phyloP scores from a whole-genome alignment of 495 filamentous ascomycete species.

The Xylaria venustula region DNA sequence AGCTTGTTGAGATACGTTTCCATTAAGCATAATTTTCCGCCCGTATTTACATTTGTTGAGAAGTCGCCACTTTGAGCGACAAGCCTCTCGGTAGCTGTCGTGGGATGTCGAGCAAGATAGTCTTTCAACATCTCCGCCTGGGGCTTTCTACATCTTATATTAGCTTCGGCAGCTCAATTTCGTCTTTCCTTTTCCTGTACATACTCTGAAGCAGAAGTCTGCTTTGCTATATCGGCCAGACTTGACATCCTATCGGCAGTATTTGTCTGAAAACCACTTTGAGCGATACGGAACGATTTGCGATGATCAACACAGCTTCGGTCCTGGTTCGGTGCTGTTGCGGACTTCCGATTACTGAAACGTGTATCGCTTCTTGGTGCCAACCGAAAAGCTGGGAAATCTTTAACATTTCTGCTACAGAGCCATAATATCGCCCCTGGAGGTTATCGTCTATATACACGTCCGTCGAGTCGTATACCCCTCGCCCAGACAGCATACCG shows the following conservation, averaged over 20 bases:
- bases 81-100: conserved; percentile 24
- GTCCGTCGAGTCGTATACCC: not conserved
- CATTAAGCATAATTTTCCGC: not conserved
- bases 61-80: not conserved
- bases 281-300: not conserved
- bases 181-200: not conserved
- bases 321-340: not conserved
- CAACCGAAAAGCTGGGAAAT: not conserved
- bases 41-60: not conserved
- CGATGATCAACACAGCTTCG: not conserved
- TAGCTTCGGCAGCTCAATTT: not conserved
- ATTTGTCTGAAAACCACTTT: not conserved
- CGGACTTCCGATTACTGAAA: not conserved
- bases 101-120: conserved; percentile 20
- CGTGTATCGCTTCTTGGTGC: not conserved
- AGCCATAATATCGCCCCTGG: not conserved
- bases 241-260: not conserved
- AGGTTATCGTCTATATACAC: not conserved
- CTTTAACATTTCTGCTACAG: not conserved
- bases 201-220: not conserved
- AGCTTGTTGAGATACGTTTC: not conserved
- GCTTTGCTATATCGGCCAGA: not conserved
- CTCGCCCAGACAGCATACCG: not conserved
- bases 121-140: conserved; percentile 18
- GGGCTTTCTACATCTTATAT: not conserved